Conservation (phyloP, 768 basidiomycete genomes). For the Dacryopinax primogenitus region DNA sequence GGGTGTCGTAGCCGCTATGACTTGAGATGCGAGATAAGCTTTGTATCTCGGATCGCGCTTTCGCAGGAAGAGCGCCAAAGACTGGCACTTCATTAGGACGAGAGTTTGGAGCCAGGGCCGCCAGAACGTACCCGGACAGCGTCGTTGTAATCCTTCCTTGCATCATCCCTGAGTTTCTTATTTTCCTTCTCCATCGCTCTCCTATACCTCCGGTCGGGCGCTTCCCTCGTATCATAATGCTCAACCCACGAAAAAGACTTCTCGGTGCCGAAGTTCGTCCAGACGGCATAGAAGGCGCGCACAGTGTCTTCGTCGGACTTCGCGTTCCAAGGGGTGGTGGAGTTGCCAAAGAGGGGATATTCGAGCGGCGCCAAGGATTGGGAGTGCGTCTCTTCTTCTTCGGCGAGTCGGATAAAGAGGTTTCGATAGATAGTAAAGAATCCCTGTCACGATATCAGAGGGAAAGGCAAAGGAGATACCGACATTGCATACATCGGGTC, state of each 20-base stretch:
- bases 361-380: slow-evolving; percentile 28
- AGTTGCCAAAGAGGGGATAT: slow-evolving; percentile 76
- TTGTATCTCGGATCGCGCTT: slow-evolving; percentile 88
- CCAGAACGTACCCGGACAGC: slow-evolving; percentile 56
- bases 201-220: slow-evolving; percentile 72
- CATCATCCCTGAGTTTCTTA: slow-evolving; percentile 78
- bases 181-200: slow-evolving; percentile 93
- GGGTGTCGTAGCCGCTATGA: slow-evolving; percentile 25
- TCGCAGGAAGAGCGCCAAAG: slow-evolving; percentile 57
- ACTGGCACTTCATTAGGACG: slow-evolving; percentile 31
- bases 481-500: slow-evolving; percentile 37
- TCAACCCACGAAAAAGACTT: slow-evolving; percentile 87
- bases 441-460: slow-evolving; percentile 36
- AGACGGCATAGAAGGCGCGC: slow-evolving; percentile 67
- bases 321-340: slow-evolving; percentile 59
- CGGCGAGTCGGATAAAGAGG: slow-evolving; percentile 66
- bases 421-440: slow-evolving; percentile 85
- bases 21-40: slow-evolving; percentile 39
- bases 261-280: slow-evolving; percentile 72
- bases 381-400: slow-evolving; percentile 55
- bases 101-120: background rate
- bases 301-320: slow-evolving; percentile 40
- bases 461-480: background rate
- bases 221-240: slow-evolving; percentile 68
- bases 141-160: slow-evolving; percentile 84